Conservation (phyloP, 2,329 filamentous ascomycete species). For the Calonectria fujianensis region DNA sequence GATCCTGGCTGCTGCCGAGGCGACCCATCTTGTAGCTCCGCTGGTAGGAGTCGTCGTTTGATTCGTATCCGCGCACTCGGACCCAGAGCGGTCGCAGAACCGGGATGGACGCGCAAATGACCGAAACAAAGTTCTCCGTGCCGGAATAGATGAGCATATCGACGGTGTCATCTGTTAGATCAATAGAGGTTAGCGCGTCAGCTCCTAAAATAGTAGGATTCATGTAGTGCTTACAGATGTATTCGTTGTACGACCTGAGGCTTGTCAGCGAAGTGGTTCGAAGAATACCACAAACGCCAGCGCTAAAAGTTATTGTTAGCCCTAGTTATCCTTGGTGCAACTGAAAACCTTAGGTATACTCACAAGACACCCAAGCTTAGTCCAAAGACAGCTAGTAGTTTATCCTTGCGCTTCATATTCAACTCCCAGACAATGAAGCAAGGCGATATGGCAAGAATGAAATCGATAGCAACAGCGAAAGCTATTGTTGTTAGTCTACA, state of each 20-base stretch:
- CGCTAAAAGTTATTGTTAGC: conserved; percentile 24
- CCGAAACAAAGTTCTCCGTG: conserved; percentile 46
- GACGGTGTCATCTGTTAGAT: conserved; percentile 39
- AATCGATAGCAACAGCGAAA: conserved; percentile 48
- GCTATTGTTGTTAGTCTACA: neutral
- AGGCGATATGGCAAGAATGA: conserved; percentile 49
- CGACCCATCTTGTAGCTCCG: conserved; percentile 28
- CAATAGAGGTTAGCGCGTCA: neutral
- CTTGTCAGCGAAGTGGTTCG: conserved; percentile 36
- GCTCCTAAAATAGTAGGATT: too few relatives aligned
- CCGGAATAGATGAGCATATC: conserved; percentile 49
- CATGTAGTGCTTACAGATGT: conserved; percentile 38
- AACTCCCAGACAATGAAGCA: conserved; percentile 54
- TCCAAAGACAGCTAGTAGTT: conserved; percentile 52
- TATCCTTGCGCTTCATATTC: conserved; percentile 55
- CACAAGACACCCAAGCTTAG: conserved; percentile 56
- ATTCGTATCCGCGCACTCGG: conserved; percentile 18
- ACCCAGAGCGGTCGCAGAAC: conserved; percentile 33
- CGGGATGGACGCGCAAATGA: conserved; percentile 46
- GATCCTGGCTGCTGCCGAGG: conserved; percentile 22
- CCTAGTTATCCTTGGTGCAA: neutral
- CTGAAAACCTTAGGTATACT: conserved; percentile 22
- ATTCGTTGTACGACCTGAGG: conserved; percentile 39
- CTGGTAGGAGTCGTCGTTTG: conserved; percentile 14
- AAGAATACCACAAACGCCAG: conserved; percentile 43